Evolutionary conservation across 371 early-diverging fungal genomes (phyloP).

Genomic region (Zopfochytrium polystomum): DNA sequence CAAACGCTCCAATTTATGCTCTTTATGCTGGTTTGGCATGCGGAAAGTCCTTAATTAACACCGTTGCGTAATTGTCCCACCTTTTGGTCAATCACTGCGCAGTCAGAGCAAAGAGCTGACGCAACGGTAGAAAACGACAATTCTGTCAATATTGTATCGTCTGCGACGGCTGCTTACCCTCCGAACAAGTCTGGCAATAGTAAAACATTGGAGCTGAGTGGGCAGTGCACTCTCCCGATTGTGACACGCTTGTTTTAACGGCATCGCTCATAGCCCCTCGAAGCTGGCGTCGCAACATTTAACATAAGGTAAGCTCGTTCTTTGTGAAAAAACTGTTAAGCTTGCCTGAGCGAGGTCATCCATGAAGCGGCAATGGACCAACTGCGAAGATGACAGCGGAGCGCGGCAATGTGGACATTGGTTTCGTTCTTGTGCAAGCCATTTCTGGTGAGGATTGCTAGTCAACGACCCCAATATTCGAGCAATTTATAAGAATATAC

Average conservation of each 20-base stretch:
- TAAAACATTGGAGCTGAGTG: constrained; percentile 35
- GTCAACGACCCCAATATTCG: background rate
- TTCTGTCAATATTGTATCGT: background rate
- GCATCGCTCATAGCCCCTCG: too few species aligned
- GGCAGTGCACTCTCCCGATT: constrained; percentile 13
- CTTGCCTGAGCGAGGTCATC: constrained; percentile 36
- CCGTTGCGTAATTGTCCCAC: constrained; percentile 11
- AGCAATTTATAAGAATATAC: constrained; percentile 14
- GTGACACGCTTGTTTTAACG: too few species aligned
- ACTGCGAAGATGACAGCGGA: constrained; percentile 20
- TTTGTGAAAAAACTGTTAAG: too few species aligned
- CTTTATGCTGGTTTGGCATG: constrained; percentile 26
- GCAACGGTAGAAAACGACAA: background rate
- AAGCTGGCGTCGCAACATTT: too few species aligned
- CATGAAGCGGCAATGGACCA: constrained; percentile 43
- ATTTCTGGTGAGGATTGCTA: constrained; percentile 28
- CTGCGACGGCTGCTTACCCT: constrained; percentile 13
- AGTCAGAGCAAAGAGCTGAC: constrained; percentile 40
- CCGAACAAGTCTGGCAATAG: constrained; percentile 36
- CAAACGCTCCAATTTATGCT: constrained; percentile 31
- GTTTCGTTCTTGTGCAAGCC: constrained; percentile 29
- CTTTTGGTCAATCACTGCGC: constrained; percentile 39
- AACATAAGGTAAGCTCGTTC: too few species aligned
- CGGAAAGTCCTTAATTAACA: background rate
- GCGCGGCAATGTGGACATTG: constrained; percentile 46